phyloP scores from a whole-genome alignment of 306 rosid species.

The Lablab purpureus region DNA sequence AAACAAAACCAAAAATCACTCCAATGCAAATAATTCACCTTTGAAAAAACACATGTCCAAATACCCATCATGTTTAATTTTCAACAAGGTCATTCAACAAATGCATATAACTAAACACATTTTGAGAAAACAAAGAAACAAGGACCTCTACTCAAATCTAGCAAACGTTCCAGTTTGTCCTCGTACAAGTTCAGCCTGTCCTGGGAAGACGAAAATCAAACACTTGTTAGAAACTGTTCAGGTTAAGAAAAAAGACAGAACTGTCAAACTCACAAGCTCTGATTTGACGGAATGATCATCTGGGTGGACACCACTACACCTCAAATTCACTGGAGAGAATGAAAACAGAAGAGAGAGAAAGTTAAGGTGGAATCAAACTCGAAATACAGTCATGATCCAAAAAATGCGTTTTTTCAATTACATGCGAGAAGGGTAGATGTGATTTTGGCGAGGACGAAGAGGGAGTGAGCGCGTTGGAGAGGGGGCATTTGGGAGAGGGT shows the following conservation, averaged over 20 bases:
- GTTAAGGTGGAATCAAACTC: constrained; percentile 17
- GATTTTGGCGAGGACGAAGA: constrained; percentile 71
- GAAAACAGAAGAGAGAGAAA: constrained; percentile 10
- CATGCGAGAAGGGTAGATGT: constrained; percentile 73
- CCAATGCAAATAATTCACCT: constrained; percentile 14
- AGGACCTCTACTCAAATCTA: constrained; percentile 76
- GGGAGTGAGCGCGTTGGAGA: constrained; percentile 81
- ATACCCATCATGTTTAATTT: background rate
- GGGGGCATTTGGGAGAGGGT: constrained; percentile 75
- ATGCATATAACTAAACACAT: background rate
- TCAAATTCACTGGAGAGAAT: constrained; percentile 71
- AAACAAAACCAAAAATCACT: constrained; percentile 52
- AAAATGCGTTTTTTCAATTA: constrained; percentile 31
- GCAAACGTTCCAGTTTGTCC: constrained; percentile 67
- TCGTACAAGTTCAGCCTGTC: constrained; percentile 77
- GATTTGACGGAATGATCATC: constrained; percentile 79
- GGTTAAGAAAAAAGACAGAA: background rate
- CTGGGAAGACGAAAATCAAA: constrained; percentile 50
- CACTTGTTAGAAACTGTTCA: constrained; percentile 13
- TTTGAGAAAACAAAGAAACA: constrained; percentile 21
- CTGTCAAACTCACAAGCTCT: constrained; percentile 72
- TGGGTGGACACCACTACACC: constrained; percentile 78
- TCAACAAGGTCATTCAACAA: constrained; percentile 2
- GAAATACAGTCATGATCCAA: background rate
- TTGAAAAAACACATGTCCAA: background rate